phyloP scores from a whole-genome alignment of 768 basidiomycete species.

The Tricholoma hemisulphureum region DNA sequence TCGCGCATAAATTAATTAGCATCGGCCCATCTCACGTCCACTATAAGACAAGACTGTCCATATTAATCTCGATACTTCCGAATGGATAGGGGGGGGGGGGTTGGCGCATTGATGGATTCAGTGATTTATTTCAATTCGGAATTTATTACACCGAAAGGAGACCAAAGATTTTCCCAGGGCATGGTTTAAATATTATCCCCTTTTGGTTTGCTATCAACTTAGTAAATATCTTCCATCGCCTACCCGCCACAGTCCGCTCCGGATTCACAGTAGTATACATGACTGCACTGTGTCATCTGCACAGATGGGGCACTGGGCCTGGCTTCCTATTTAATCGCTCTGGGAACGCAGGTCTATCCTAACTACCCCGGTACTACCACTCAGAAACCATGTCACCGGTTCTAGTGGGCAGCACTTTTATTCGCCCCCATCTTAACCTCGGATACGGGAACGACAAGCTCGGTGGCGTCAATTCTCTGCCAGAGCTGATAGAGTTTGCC shows the following conservation, averaged over 20 bases:
- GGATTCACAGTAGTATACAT: conserved; percentile 2
- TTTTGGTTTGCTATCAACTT: too few species aligned
- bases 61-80: too few species aligned
- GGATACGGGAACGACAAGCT: conserved; percentile 26
- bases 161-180: too few species aligned
- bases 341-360: neutral
- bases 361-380: neutral
- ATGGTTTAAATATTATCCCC: too few species aligned
- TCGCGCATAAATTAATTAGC: too few species aligned
- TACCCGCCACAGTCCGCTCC: neutral
- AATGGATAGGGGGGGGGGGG: too few species aligned
- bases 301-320: neutral
- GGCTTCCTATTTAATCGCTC: neutral
- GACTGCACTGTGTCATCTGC: neutral
- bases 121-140: too few species aligned
- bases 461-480: conserved; percentile 33
- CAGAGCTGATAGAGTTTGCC: conserved; percentile 37
- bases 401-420: conserved; percentile 26
- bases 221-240: too few species aligned
- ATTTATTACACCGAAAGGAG: too few species aligned
- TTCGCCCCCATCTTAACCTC: conserved; percentile 36
- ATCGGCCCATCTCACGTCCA: too few species aligned
- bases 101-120: too few species aligned
- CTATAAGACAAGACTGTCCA: too few species aligned
- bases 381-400: conserved; percentile 17